Conservation (phyloP, 331 rosid genomes). For the Quercus tomentella region DNA sequence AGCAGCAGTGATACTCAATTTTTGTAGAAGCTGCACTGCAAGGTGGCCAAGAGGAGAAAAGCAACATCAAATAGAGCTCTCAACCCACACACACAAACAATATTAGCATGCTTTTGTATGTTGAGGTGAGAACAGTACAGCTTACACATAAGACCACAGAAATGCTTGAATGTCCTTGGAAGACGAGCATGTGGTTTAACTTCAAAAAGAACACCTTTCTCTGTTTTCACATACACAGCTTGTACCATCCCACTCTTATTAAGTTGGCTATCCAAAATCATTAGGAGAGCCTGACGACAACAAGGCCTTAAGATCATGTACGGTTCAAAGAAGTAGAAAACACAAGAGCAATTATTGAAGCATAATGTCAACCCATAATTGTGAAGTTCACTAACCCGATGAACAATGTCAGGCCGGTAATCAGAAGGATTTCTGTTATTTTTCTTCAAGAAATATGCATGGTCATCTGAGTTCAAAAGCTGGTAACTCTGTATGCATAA, state of each 20-base stretch:
- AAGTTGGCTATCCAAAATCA: conserved; percentile 76
- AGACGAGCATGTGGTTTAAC: conserved; percentile 72
- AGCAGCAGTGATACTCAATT: conserved; percentile 67
- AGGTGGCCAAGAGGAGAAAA: conserved; percentile 12
- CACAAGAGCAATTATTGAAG: conserved; percentile 14
- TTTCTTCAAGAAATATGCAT: conserved; percentile 54
- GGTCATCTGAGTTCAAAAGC: conserved; percentile 80
- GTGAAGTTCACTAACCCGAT: too few relatives aligned
- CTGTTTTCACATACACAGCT: conserved; percentile 73
- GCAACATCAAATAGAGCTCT: not conserved
- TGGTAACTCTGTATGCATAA: conserved; percentile 44
- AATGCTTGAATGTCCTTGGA: conserved; percentile 91
- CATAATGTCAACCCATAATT: not conserved
- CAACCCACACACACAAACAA: not conserved
- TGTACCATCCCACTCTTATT: conserved; percentile 79
- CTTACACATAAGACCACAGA: conserved; percentile 81
- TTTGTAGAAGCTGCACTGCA: conserved; percentile 78
- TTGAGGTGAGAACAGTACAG: not conserved
- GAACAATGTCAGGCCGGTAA: conserved; percentile 65
- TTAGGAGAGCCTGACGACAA: conserved; percentile 57
- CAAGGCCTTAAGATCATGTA: not conserved
- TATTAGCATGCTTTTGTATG: too few relatives aligned
- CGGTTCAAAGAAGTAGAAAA: too few relatives aligned
- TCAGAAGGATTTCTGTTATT: conserved; percentile 52
- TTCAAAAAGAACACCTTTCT: conserved; percentile 72